phyloP scores from a whole-genome alignment of 2,329 filamentous ascomycete species.

The Ceratocystis cacaofunesta region DNA sequence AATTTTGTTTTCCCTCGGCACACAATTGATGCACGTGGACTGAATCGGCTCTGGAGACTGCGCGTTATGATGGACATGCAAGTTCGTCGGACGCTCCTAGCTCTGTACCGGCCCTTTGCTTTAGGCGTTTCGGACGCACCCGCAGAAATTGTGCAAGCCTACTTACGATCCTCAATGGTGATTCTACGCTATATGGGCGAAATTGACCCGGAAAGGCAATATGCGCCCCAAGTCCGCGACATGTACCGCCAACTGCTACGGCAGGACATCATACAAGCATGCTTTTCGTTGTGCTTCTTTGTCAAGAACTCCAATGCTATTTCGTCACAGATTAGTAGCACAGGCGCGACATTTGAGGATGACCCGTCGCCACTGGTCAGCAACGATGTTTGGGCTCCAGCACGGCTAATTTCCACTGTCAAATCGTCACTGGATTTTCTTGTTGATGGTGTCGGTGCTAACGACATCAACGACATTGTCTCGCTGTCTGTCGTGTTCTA shows the following conservation, averaged over 20 bases:
- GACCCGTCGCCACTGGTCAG: slow-evolving; percentile 9
- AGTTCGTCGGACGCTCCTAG: slow-evolving; percentile 36
- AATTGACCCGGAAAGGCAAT: slow-evolving; percentile 32
- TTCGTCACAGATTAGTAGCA: neutral
- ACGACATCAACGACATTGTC: slow-evolving; percentile 36
- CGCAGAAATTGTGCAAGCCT: slow-evolving; percentile 36
- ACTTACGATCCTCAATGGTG: slow-evolving; percentile 40
- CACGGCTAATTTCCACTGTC: slow-evolving; percentile 30
- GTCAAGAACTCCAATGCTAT: slow-evolving; percentile 25
- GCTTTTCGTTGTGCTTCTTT: slow-evolving; percentile 41
- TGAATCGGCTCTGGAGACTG: slow-evolving; percentile 37
- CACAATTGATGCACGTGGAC: slow-evolving; percentile 29
- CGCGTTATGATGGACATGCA: slow-evolving; percentile 40
- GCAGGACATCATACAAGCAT: slow-evolving; percentile 40
- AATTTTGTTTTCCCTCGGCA: slow-evolving; percentile 37
- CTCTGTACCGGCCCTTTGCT: slow-evolving; percentile 40
- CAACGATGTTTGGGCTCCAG: slow-evolving; percentile 27
- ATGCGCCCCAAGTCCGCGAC: slow-evolving; percentile 34
- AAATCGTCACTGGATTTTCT: slow-evolving; percentile 34
- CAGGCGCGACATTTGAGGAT: slow-evolving; percentile 7
- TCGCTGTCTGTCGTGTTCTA: slow-evolving; percentile 34
- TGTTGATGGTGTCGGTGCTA: slow-evolving; percentile 32
- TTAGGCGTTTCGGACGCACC: slow-evolving; percentile 37
- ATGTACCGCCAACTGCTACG: slow-evolving; percentile 40
- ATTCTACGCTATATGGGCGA: slow-evolving; percentile 42